phyloP scores from a whole-genome alignment of 768 basidiomycete species.

The Phylloporus rhodoxanthus region DNA sequence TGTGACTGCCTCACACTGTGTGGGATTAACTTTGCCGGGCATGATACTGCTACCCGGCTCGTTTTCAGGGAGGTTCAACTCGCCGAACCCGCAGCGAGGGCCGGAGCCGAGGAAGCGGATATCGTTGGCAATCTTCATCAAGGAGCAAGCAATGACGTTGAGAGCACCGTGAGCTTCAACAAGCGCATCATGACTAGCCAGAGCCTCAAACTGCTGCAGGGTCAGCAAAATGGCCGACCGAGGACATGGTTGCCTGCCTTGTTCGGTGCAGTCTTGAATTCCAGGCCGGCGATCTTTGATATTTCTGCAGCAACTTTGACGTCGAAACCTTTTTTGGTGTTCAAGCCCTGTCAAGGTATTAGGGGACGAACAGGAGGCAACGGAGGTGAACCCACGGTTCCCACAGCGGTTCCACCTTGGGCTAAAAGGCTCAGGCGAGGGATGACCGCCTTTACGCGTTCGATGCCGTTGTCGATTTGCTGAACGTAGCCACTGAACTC shows the following conservation, averaged over 20 bases:
- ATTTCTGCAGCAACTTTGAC: slow-evolving; percentile 89
- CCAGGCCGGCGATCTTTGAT: slow-evolving; percentile 81
- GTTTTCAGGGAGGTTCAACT: slow-evolving; percentile 92
- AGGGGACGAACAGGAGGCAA: slow-evolving; percentile 2
- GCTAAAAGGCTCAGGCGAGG: slow-evolving; percentile 86
- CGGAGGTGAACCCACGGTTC: slow-evolving; percentile 61
- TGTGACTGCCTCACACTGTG: slow-evolving; percentile 96
- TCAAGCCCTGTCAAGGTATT: slow-evolving; percentile 64
- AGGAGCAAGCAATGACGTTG: slow-evolving; percentile 91
- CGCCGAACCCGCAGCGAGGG: slow-evolving; percentile 95
- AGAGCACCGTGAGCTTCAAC: slow-evolving; percentile 96
- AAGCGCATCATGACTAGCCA: slow-evolving; percentile 96
- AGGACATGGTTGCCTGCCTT: slow-evolving; percentile 51
- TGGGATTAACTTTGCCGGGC: slow-evolving; percentile 99
- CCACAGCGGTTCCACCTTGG: slow-evolving; percentile 98
- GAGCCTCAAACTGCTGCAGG: slow-evolving; percentile 78
- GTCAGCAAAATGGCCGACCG: slow-evolving; percentile 3
- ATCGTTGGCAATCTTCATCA: slow-evolving; percentile 99
- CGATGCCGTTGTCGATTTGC: slow-evolving; percentile 87
- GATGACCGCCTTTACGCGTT: slow-evolving; percentile 70
- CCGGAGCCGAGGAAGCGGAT: slow-evolving; percentile 97
- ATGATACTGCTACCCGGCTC: slow-evolving; percentile 99
- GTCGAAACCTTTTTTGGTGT: slow-evolving; percentile 96
- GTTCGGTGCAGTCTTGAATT: slow-evolving; percentile 96
- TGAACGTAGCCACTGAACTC: slow-evolving; percentile 99